phyloP scores from a whole-genome alignment of 305 asterid species.

The Ilex paraguariensis region DNA sequence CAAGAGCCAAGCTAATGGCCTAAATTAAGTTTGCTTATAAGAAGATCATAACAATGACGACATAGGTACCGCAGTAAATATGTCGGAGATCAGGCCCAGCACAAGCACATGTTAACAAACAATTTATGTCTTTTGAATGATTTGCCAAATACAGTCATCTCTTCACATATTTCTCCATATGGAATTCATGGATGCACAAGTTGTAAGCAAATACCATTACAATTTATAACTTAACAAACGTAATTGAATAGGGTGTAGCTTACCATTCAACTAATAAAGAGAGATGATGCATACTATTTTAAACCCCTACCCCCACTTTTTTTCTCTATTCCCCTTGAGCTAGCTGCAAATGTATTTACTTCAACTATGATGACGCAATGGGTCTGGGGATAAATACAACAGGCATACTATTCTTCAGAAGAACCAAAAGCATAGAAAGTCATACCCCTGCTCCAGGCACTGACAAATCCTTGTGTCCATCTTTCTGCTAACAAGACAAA shows the following conservation, averaged over 20 bases:
- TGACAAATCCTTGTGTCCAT: slow-evolving; percentile 67
- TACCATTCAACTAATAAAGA: too few relatives aligned
- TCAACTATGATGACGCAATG: too few relatives aligned
- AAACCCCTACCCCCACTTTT: too few relatives aligned
- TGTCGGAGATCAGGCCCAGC: neutral
- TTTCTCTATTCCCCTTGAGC: too few relatives aligned
- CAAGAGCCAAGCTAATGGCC: slow-evolving; percentile 16
- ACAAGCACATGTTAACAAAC: neutral
- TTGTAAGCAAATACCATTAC: neutral
- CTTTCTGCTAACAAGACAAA: slow-evolving; percentile 58
- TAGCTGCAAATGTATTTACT: too few relatives aligned
- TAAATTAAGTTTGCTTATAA: neutral
- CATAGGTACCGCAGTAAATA: neutral
- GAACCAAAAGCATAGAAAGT: neutral
- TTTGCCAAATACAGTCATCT: neutral
- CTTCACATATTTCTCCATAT: neutral
- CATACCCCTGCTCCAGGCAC: slow-evolving; percentile 97
- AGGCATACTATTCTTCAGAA: too few relatives aligned
- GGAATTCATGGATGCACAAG: neutral
- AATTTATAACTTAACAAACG: neutral
- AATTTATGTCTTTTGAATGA: neutral
- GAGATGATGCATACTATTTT: too few relatives aligned
- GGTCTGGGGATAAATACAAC: too few relatives aligned
- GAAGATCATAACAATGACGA: too few relatives aligned
- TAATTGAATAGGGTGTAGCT: too few relatives aligned